Conservation (phyloP, 768 basidiomycete genomes). For the Lactarius pseudohatsudake region DNA sequence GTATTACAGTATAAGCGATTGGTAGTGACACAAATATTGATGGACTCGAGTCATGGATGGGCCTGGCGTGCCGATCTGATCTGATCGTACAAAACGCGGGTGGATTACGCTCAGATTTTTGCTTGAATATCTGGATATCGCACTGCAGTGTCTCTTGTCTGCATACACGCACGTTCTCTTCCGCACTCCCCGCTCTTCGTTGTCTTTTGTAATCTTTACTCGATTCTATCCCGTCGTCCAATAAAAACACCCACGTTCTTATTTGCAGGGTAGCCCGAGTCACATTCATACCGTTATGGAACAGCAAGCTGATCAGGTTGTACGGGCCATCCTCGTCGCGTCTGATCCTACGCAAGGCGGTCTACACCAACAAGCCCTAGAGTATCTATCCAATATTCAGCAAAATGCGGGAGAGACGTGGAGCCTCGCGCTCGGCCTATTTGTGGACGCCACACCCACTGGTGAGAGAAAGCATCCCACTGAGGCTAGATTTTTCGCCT, state of each 20-base stretch:
- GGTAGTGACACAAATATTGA: too few relatives aligned
- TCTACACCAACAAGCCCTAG: constrained; percentile 83
- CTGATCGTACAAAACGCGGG: constrained; percentile 25
- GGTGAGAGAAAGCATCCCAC: constrained; percentile 67
- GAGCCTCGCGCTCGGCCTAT: constrained; percentile 76
- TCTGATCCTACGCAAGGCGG: constrained; percentile 70
- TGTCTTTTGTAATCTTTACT: constrained; percentile 6
- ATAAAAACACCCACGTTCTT: constrained; percentile 17
- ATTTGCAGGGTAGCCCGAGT: constrained; percentile 28
- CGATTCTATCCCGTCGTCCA: constrained; percentile 11
- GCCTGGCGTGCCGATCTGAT: constrained; percentile 16
- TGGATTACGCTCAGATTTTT: constrained; percentile 2
- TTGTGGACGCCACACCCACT: constrained; percentile 58
- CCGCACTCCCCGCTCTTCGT: not conserved
- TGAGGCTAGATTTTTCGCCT: constrained; percentile 76
- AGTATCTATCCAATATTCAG: constrained; percentile 76
- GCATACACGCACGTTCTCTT: constrained; percentile 13
- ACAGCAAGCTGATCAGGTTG: constrained; percentile 70
- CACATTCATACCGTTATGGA: constrained; percentile 50
- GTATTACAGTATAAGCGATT: too few relatives aligned
- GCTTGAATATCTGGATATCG: constrained; percentile 1
- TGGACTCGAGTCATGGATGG: not conserved
- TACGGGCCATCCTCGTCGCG: constrained; percentile 86
- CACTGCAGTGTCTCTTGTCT: not conserved
- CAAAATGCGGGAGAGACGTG: constrained; percentile 74